These are phyloP conservation scores for Leptographium radiaticola DNA, from an alignment of 2,329 filamentous ascomycete genomes.

Conservation along the genomic window DNA sequence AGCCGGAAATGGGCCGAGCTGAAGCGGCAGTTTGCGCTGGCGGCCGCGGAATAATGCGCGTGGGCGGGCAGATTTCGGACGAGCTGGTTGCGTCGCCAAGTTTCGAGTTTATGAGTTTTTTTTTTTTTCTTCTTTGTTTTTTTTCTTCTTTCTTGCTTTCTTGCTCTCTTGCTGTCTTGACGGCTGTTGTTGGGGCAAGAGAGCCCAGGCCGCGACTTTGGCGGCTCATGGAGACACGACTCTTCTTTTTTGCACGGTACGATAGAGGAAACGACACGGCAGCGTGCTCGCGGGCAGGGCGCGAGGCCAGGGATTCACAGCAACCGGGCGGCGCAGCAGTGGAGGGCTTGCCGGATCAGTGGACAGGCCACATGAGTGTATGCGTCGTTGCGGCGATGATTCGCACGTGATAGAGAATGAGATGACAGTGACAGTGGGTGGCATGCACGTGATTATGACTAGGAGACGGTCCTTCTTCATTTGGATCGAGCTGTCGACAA, in stretches of 20 bases:
- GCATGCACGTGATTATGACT: too few species aligned
- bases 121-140: neutral
- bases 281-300: neutral
- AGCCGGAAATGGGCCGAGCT: slow-evolving; percentile 68
- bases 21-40: slow-evolving; percentile 38
- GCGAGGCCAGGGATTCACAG: neutral
- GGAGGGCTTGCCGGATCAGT: too few species aligned
- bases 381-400: too few species aligned
- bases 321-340: neutral
- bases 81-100: too few species aligned
- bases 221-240: neutral
- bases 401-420: too few species aligned
- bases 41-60: neutral
- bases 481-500: too few species aligned
- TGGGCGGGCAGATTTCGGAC: too few species aligned
- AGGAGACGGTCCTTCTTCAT: too few species aligned
- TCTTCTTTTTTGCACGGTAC: neutral
- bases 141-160: neutral
- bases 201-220: neutral
- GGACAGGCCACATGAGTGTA: too few species aligned
- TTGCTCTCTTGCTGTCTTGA: neutral
- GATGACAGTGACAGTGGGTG: too few species aligned
- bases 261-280: neutral
- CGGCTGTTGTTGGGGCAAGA: neutral
- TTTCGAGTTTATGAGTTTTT: neutral